Conservation (phyloP, 495 filamentous ascomycete species). For the Xylaria cubensis region DNA sequence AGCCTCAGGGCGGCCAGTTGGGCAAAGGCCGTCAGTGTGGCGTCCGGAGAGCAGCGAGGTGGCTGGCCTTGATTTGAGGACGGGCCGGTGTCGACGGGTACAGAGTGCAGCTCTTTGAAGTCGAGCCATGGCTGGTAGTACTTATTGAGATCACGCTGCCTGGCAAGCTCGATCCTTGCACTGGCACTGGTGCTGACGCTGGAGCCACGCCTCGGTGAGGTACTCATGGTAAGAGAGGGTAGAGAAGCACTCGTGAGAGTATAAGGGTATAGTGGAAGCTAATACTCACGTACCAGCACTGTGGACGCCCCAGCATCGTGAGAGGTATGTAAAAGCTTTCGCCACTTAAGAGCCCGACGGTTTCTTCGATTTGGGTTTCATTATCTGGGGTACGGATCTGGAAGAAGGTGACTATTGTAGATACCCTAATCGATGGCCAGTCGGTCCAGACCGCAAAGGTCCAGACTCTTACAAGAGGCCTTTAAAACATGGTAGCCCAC, state of each 20-base stretch:
- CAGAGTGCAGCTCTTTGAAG: constrained; percentile 31
- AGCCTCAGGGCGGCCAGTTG: constrained; percentile 65
- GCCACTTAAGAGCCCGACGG: neutral
- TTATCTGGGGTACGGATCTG: neutral
- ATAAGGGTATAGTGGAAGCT: neutral
- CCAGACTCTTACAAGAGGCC: too few species aligned
- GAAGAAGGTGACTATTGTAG: too few species aligned
- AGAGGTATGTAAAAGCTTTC: neutral
- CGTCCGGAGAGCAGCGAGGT: constrained; percentile 51
- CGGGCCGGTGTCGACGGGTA: constrained; percentile 29
- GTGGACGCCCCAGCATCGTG: neutral
- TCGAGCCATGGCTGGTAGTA: constrained; percentile 40
- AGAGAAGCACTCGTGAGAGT: neutral
- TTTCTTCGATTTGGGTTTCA: neutral
- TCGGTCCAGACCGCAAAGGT: too few species aligned
- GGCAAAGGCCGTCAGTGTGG: constrained; percentile 68
- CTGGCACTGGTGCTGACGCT: neutral
- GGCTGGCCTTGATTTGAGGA: constrained; percentile 15
- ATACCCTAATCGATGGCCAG: too few species aligned
- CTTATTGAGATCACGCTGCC: constrained; percentile 35
- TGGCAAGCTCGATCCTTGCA: constrained; percentile 29
- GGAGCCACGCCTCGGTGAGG: neutral
- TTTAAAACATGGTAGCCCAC: too few species aligned
- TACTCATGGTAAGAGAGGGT: neutral
- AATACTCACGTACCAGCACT: neutral